Evolutionary conservation across 495 filamentous ascomycete genomes (phyloP), one percentile per base, ranked within the genome.

Genomic region (Daldinia childiae): DNA sequence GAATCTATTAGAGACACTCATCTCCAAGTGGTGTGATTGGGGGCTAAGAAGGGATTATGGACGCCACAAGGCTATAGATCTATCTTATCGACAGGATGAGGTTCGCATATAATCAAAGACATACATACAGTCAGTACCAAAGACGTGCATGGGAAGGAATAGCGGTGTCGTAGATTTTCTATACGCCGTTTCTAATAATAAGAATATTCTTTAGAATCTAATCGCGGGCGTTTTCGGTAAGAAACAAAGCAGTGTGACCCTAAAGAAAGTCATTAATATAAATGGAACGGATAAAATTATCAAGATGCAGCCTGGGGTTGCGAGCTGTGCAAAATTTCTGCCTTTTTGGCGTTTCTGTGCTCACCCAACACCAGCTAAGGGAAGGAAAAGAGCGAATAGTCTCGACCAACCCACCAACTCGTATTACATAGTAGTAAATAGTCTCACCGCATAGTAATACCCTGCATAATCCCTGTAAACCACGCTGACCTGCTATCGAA

Each of bases 371-470:
- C 17, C 66, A 52, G 43, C 41, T 27, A 27, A 62, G 34, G 30
- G 11, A 30, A 58, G 12, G 19, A n/a, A 39, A 24, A 45, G 62
- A 64, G 38, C 26, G 50, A 45, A 43, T 56, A 15, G 38, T 29
- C 66, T 58, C 41, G 51, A 39, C 54, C 59, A 61, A 48, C 56
- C 68, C 69, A 39, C 54, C 59, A 61, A 48, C 56, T 72, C 69
- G 69, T 72, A 72, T 72, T 64, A 61, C n/a, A 64, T n/a, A 19
- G 69, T n/a, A 19, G 69, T 63, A 59, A 60, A 55, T 55, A 67
- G 69, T 68, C 48, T 60, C 19, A 51, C 58, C 62, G 64, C 59
- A 64, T 29, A 63, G 55, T 59, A 64, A 59, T 64, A 70, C 60
- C 43, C 55, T 70, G 60, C 48, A 70, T 15, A 26, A 59, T 64